Percentiles rank a stretch among this genome's conserved stretches.
Evolutionary conservation across 225 moss, liverwort and hornwort species (phyloP).

Genomic region (Marchantia polymorpha): DNA sequence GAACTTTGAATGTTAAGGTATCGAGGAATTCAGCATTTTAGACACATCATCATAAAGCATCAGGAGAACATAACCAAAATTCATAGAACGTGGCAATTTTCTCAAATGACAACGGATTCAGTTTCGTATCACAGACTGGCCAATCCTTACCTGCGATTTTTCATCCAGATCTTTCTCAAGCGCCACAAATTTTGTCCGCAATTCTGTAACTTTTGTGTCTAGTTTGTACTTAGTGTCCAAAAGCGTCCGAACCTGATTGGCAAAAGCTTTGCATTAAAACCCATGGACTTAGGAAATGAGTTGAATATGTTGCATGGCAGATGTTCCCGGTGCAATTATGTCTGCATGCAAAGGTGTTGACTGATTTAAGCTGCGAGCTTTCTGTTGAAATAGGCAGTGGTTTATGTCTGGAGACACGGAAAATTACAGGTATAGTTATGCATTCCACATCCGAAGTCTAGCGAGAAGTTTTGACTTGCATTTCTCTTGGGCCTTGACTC

Average conservation of each 20-base stretch:
- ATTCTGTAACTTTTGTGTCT: slow-evolving; percentile 72
- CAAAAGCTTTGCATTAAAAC: neutral
- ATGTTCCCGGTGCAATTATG: neutral
- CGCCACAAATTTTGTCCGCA: slow-evolving; percentile 65
- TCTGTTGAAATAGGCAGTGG: too few species aligned
- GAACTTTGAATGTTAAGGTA: neutral
- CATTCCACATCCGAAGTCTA: neutral
- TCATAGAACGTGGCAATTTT: neutral
- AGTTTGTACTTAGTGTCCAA: slow-evolving; percentile 80
- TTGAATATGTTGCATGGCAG: too few species aligned
- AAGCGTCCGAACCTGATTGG: slow-evolving; percentile 68
- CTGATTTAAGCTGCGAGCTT: too few species aligned
- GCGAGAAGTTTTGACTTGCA: neutral
- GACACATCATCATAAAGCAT: neutral
- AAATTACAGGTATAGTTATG: neutral
- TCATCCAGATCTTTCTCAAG: slow-evolving; percentile 89
- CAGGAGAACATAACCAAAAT: neutral
- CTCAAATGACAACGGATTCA: neutral
- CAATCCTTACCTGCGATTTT: slow-evolving; percentile 53
- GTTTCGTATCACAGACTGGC: neutral
- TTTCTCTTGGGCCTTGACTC: neutral
- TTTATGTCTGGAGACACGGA: too few species aligned
- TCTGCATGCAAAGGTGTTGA: neutral
- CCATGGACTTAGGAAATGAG: neutral
- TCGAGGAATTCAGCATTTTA: neutral